Evolutionary conservation across 768 basidiomycete species (phyloP), one percentile per base, ranked within the genome.

Genomic region (Suillus subluteus): DNA sequence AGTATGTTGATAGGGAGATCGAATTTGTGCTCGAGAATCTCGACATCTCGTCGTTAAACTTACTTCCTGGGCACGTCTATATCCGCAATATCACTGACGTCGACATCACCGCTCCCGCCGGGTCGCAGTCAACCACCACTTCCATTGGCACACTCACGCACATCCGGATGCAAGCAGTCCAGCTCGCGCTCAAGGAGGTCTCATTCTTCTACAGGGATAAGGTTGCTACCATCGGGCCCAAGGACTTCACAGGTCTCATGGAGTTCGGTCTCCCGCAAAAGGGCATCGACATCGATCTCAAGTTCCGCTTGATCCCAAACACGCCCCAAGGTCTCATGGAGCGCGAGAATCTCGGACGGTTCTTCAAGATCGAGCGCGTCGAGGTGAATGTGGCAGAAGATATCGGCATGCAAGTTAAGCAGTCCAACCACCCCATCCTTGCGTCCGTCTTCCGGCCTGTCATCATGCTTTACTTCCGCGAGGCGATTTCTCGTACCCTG

Each of bases 1-100:
- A 92, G 69, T 92, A 87, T 74, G 86, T 87, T 63, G 90, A 92
- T 69, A 64, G 75, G 0, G 87, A 91, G 54, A 81, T 87, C 58
- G 91, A 92, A 70, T 89, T 92, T 66, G 88, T 91, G 2, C 84
- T 92, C 54, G 91, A 92, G 74, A 88, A 92, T 71, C 79, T 92
- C 40, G 86, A 91, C 69, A 80, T 92, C 23, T 90, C 90, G 3
- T 85, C 86, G 0, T 82, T 91, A 75, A 84, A 83, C 59, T 78
- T 91, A 37, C 83, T 90, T 18, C 91, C 91, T 0, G 89, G 90
- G 0, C 89, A 90, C 61, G 86, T 87, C 8, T 90, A 87, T 75
- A 84, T 92, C 43, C 87, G 90, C 65, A 90, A 91, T 71, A 88
- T 90, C 72, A 90, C 89, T 35, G 84, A 87, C 64, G 74, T 86